phyloP scores from a whole-genome alignment of 1,284 basidiomycete species.

The Singerocomus rubriflavus region DNA sequence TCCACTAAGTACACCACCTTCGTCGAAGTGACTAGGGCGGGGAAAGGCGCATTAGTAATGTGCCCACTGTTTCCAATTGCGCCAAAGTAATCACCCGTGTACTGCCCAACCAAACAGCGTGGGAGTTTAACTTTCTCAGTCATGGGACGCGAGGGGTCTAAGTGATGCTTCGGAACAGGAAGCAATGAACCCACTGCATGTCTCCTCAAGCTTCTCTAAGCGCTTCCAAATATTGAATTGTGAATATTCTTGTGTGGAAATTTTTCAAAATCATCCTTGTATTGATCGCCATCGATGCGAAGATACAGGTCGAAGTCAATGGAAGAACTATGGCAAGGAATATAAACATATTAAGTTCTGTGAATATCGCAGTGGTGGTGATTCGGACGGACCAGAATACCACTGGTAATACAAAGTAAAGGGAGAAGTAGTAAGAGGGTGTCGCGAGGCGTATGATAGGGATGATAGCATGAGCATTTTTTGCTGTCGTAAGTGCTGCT shows the following conservation, averaged over 20 bases:
- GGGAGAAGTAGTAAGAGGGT: constrained; percentile 23
- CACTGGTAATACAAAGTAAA: constrained; percentile 24
- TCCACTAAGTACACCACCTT: constrained; percentile 10
- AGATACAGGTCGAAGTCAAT: constrained; percentile 12
- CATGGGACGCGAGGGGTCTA: constrained; percentile 21
- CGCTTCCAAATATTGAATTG: constrained; percentile 10
- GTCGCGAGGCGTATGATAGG: constrained; percentile 3
- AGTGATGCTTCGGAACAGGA: constrained; percentile 10
- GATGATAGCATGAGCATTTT: no score
- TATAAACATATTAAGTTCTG: constrained; percentile 15
- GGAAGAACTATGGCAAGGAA: constrained; percentile 17
- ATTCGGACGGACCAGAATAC: constrained; percentile 39
- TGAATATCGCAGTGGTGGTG: constrained; percentile 25
- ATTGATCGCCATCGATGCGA: constrained; percentile 16
- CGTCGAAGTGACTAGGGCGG: constrained; percentile 18
- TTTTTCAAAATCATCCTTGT: constrained; percentile 11
- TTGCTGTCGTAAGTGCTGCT: no score
- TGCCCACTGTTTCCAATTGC: constrained; percentile 6
- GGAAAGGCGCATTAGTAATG: constrained; percentile 23
- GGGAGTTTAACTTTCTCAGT: not conserved
- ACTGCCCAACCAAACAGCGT: not conserved
- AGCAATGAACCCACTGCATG: not conserved
- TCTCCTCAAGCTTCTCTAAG: constrained; percentile 8
- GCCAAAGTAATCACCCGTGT: constrained; percentile 16
- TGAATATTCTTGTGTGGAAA: constrained; percentile 10